These are phyloP conservation scores for sweet orange (Citrus sinensis) DNA, from an alignment of 345 rosid genomes.

Conservation along the genomic window DNA sequence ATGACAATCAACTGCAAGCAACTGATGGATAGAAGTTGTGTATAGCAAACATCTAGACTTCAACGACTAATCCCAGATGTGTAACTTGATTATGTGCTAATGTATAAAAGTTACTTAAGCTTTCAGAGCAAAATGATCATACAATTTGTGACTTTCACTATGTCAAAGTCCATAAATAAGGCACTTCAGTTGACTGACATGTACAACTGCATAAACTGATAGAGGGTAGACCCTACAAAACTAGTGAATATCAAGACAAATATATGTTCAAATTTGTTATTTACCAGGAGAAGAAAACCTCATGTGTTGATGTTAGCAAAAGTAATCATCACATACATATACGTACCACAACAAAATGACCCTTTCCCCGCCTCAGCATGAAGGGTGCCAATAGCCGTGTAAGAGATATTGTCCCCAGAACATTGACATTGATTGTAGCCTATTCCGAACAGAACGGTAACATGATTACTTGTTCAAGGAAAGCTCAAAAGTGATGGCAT, in stretches of 20 bases:
- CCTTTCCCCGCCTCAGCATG: constrained; percentile 78
- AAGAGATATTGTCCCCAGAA: constrained; percentile 81
- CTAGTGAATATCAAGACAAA: neutral
- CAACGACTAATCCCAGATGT: neutral
- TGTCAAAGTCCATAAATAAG: constrained; percentile 6
- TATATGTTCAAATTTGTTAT: neutral
- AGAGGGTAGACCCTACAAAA: neutral
- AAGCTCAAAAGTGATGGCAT: neutral
- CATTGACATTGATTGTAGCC: constrained; percentile 84
- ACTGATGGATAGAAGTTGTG: neutral
- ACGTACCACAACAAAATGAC: constrained; percentile 98
- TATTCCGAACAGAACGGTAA: constrained; percentile 19
- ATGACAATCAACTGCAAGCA: constrained; percentile 1
- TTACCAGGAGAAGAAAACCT: neutral
- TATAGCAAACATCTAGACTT: neutral
- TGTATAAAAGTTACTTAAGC: neutral
- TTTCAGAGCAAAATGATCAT: neutral
- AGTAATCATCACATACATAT: constrained; percentile 6
- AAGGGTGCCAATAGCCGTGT: constrained; percentile 72
- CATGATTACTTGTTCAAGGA: constrained; percentile 1
- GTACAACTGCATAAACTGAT: neutral
- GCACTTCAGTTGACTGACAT: neutral
- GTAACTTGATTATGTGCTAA: neutral
- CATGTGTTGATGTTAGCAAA: neutral
- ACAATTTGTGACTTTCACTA: neutral